Evolutionary conservation across 768 basidiomycete species (phyloP), one percentile per base, ranked within the genome.

Genomic region (Peribolospora kevripleyi): DNA sequence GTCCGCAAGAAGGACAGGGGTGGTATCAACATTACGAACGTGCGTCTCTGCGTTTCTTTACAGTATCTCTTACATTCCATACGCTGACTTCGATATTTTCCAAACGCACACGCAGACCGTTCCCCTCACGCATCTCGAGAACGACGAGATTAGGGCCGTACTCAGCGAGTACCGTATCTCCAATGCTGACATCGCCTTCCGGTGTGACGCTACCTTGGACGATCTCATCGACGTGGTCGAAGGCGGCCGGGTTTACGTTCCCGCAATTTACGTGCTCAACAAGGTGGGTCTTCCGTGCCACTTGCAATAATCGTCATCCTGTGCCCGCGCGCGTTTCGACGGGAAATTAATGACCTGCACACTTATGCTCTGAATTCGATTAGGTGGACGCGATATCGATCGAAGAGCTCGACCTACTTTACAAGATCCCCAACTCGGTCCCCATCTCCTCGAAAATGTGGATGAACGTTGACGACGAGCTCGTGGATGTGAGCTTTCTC

Each of bases 331-430:
- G 39, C 11, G 11, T 37, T 51, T 25, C 5, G 1, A 10, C 40
- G 49, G 37, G 6, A 5, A 10, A 10, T 7, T 14, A 4, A 2
- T 25, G 13, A 7, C 8, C 25, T 25, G 13, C 25, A 46, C 42
- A 52, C 52, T 5, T 4, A 1, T 36, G 3, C 11, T 3, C 51
- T 10, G 6, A 61, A 11, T 48, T 51, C 3, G 14, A 52, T 5
- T 60, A 86, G 80, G 88, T 91, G 65, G 93, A 98, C 67, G 93
- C 85, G 14, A 97, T 95, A 63, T 90, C 86, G 54, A 93, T 97
- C 68, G 91, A 97, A 67, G 91, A 97, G 69, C 76, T 97, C 37
- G 91, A 95, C 63, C 59, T 63, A 1, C 57, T 62, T 7, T 86
- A 88, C 71, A 84, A 86, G 69, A 98, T 98, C 57, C 93, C 93